phyloP scores from a whole-genome alignment of 352 stramenopile genomes.

The Peronospora belbahrii region DNA sequence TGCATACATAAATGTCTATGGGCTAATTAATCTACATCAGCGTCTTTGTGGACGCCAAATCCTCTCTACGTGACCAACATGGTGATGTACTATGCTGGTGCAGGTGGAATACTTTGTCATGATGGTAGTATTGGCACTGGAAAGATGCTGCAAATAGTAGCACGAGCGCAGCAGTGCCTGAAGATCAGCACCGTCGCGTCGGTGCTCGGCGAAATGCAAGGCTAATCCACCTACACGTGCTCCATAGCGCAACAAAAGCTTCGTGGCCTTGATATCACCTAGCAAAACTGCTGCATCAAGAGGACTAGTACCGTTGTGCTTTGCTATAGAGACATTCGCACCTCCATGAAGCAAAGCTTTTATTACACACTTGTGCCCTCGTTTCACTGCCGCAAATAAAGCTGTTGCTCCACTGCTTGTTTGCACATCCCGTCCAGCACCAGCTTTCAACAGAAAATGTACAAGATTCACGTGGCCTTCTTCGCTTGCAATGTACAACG shows the following conservation, averaged over 20 bases:
- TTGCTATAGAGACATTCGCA: constrained; percentile 45
- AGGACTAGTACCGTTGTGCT: constrained; percentile 65
- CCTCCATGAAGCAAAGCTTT: constrained; percentile 45
- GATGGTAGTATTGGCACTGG: constrained; percentile 3
- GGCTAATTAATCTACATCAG: constrained; percentile 4
- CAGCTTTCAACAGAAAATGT: constrained; percentile 40
- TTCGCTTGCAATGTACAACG: constrained; percentile 79
- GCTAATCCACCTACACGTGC: constrained; percentile 54
- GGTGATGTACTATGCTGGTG: neutral
- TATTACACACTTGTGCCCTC: constrained; percentile 49
- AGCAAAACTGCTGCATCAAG: constrained; percentile 64
- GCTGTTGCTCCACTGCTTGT: constrained; percentile 53
- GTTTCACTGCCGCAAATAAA: constrained; percentile 74
- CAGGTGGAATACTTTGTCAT: neutral
- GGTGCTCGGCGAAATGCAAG: constrained; percentile 68
- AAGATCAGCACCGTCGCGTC: constrained; percentile 40
- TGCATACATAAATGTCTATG: constrained; percentile 5
- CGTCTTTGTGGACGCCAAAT: neutral
- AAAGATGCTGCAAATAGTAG: constrained; percentile 57
- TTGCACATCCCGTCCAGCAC: constrained; percentile 37
- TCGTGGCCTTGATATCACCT: constrained; percentile 49
- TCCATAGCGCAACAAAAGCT: constrained; percentile 57
- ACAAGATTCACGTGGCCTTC: constrained; percentile 68
- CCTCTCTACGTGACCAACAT: constrained; percentile 15
- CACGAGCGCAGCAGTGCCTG: constrained; percentile 52